Percentiles rank a stretch among this genome's conserved stretches.
These are phyloP conservation scores for Flagelloscypha sp. DNA, from an alignment of 768 basidiomycete genomes.

Conservation along the genomic window DNA sequence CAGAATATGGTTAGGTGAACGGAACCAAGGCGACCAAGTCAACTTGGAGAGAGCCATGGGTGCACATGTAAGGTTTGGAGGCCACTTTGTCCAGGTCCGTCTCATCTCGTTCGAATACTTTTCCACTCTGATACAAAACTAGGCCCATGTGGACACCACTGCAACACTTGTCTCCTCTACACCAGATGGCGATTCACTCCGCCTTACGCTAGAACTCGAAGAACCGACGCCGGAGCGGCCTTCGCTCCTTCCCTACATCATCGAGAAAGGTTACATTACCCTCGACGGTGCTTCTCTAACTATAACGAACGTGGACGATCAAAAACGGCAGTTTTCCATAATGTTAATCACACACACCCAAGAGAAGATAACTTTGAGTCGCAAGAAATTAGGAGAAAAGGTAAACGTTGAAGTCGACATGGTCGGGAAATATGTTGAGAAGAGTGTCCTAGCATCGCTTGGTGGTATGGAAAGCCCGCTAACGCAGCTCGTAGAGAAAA, in stretches of 20 bases:
- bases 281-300: slow-evolving; percentile 95
- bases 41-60: slow-evolving; percentile 96
- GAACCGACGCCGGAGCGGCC: slow-evolving; percentile 48
- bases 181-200: slow-evolving; percentile 82
- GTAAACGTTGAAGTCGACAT: slow-evolving; percentile 97
- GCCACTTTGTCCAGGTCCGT: slow-evolving; percentile 92
- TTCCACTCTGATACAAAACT: slow-evolving; percentile 2
- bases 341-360: slow-evolving; percentile 98
- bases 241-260: slow-evolving; percentile 71
- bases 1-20: slow-evolving; percentile 47
- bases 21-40: slow-evolving; percentile 68
- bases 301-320: slow-evolving; percentile 68
- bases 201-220: slow-evolving; percentile 71
- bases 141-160: slow-evolving; percentile 94
- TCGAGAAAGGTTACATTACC: slow-evolving; percentile 90
- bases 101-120: not conserved
- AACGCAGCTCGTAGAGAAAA: slow-evolving; percentile 42
- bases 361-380: slow-evolving; percentile 71
- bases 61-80: slow-evolving; percentile 85
- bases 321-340: slow-evolving; percentile 60
- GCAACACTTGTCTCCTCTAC: slow-evolving; percentile 60
- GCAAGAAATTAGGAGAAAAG: slow-evolving; percentile 65
- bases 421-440: slow-evolving; percentile 86
- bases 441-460: slow-evolving; percentile 67
- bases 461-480: slow-evolving; percentile 45